A percentile compares a stretch with the other conserved stretches of the same genome.
Conservation (phyloP, 192 early-diverging fungal species). For the Entomortierella lignicola region DNA sequence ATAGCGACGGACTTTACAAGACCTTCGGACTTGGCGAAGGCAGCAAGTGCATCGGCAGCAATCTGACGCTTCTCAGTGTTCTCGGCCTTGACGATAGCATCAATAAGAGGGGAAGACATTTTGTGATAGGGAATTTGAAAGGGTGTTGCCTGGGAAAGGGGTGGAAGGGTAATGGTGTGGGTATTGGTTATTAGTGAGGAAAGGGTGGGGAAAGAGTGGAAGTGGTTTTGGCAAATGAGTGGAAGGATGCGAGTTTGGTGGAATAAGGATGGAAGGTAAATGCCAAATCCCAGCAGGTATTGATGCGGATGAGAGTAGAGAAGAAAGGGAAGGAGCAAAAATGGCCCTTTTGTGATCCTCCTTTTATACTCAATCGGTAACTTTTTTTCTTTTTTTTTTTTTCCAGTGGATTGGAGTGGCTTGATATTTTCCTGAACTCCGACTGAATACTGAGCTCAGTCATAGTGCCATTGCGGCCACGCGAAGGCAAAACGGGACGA, state of each 20-base stretch:
- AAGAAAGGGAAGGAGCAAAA: constrained; percentile 39
- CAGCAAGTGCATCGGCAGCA: constrained; percentile 48
- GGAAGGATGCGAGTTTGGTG: constrained; percentile 18
- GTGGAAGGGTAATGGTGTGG: neutral
- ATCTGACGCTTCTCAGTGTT: constrained; percentile 50
- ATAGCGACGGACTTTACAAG: constrained; percentile 68
- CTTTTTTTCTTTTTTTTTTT: constrained; percentile 11
- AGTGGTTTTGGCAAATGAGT: constrained; percentile 10
- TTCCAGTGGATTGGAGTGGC: neutral
- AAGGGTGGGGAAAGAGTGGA: neutral
- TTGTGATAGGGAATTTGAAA: no score
- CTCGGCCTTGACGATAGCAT: constrained; percentile 55
- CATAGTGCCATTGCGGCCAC: constrained; percentile 19
- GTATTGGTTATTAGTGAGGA: neutral
- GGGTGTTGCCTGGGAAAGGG: no score
- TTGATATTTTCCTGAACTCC: neutral
- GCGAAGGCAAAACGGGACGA: constrained; percentile 8
- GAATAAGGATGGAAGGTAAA: constrained; percentile 6
- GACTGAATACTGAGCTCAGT: neutral
- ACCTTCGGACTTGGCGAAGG: constrained; percentile 52
- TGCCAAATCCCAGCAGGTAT: constrained; percentile 24
- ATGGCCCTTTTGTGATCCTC: neutral
- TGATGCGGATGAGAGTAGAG: constrained; percentile 25
- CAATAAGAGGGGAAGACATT: constrained; percentile 53
- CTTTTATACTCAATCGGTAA: constrained; percentile 1